These are phyloP conservation scores for Trichoderma sp. DNA, from an alignment of 2,329 filamentous ascomycete genomes.

Conservation along the genomic window DNA sequence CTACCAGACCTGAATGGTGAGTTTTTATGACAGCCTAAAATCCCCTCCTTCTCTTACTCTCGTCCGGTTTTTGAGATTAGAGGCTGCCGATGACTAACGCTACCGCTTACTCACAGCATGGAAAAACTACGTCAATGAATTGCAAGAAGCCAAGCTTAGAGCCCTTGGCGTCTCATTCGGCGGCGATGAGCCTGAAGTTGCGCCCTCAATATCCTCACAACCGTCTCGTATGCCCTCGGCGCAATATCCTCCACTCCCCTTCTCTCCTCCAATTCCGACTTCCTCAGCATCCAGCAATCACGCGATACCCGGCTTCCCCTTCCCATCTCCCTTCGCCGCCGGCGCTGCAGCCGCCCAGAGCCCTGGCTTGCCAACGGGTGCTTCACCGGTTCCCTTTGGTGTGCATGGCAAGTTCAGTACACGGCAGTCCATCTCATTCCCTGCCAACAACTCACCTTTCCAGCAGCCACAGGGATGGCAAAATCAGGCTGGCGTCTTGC, in stretches of 20 bases:
- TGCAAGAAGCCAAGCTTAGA: conserved; percentile 88
- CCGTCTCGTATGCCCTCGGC: conserved; percentile 68
- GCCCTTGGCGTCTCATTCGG: conserved; percentile 83
- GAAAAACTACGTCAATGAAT: conserved; percentile 74
- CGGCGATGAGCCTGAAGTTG: conserved; percentile 63
- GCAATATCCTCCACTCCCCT: conserved; percentile 71
- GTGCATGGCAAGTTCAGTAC: conserved; percentile 61
- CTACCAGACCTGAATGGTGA: conserved; percentile 66
- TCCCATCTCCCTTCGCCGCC: conserved; percentile 57
- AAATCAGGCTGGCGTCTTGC: conserved; percentile 54
- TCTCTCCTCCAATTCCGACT: conserved; percentile 79
- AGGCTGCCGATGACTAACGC: not conserved
- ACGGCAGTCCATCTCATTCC: conserved; percentile 68
- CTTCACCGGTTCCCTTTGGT: conserved; percentile 70
- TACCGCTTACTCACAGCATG: conserved; percentile 42
- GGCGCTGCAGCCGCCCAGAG: conserved; percentile 59
- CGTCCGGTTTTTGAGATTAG: not conserved
- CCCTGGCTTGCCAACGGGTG: conserved; percentile 60
- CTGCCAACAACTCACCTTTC: conserved; percentile 62
- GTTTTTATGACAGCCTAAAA: conserved; percentile 21
- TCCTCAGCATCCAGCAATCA: conserved; percentile 73
- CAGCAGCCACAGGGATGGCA: conserved; percentile 59
- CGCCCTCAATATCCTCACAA: conserved; percentile 64
- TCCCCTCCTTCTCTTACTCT: not conserved
- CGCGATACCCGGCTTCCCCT: conserved; percentile 51